Conservation (phyloP, 2,329 filamentous ascomycete species). For the Ophiostoma perfectum region DNA sequence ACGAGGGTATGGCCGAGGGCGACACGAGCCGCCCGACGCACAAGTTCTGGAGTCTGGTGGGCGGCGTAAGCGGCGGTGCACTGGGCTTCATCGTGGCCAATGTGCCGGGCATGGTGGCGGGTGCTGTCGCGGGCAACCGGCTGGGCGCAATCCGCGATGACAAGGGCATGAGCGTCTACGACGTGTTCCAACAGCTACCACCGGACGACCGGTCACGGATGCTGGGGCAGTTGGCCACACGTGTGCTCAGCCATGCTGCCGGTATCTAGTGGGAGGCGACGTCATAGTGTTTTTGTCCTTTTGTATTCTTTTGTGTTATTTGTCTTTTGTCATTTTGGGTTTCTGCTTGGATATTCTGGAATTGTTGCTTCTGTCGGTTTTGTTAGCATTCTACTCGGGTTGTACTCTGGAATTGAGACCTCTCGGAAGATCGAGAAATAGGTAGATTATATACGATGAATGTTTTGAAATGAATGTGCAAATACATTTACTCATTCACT, state of each 20-base stretch:
- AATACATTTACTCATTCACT: neutral
- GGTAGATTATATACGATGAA: neutral
- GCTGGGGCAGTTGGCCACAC: slow-evolving; percentile 76
- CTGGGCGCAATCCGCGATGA: slow-evolving; percentile 86
- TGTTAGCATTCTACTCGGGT: too few species aligned
- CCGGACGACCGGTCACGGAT: slow-evolving; percentile 75
- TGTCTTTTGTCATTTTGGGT: neutral
- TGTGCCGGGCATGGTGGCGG: slow-evolving; percentile 79
- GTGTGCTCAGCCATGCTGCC: slow-evolving; percentile 77
- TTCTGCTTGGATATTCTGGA: neutral
- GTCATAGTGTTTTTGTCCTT: neutral
- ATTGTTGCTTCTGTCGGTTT: neutral
- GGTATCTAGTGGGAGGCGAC: slow-evolving; percentile 33
- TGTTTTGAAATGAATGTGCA: neutral
- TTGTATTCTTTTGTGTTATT: neutral
- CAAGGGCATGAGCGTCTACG: slow-evolving; percentile 90
- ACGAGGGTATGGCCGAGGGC: slow-evolving; percentile 77
- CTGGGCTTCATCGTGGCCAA: slow-evolving; percentile 95
- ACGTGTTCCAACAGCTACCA: slow-evolving; percentile 83
- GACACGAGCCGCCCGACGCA: slow-evolving; percentile 53
- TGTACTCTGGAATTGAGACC: too few species aligned
- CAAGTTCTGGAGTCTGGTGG: slow-evolving; percentile 81
- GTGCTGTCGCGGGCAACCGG: slow-evolving; percentile 85
- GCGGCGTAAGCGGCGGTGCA: slow-evolving; percentile 78
- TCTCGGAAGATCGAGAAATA: neutral